These are phyloP conservation scores for Heritiera fomes DNA, from an alignment of 345 rosid genomes.

Conservation along the genomic window DNA sequence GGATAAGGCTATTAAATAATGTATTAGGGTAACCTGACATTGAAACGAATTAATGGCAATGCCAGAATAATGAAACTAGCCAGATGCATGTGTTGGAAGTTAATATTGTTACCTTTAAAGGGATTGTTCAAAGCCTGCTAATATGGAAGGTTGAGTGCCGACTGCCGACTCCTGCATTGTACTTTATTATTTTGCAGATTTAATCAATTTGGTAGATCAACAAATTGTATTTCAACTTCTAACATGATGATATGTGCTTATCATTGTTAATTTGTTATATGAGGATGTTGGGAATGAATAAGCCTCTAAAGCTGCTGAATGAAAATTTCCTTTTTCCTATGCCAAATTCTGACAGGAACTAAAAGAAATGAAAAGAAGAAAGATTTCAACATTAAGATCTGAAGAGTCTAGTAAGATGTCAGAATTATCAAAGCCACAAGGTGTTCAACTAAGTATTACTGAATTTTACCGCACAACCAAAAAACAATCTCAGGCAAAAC, in stretches of 20 bases:
- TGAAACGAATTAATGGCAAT: not conserved
- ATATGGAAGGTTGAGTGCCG: not conserved
- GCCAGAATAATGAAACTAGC: not conserved
- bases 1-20: not conserved
- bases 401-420: constrained; percentile 37
- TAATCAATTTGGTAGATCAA: not conserved
- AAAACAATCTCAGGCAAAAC: constrained; percentile 33
- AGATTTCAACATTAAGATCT: constrained; percentile 26
- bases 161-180: not conserved
- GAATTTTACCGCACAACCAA: constrained; percentile 77
- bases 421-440: constrained; percentile 45
- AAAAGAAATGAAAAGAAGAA: constrained; percentile 49
- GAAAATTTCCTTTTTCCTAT: constrained; percentile 23
- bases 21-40: not conserved
- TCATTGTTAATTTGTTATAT: not conserved
- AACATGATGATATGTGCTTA: not conserved
- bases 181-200: not conserved
- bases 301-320: constrained; percentile 14
- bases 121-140: not conserved
- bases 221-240: not conserved
- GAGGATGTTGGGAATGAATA: constrained; percentile 20
- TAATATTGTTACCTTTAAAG: not conserved
- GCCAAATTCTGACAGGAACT: constrained; percentile 43
- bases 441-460: constrained; percentile 62
- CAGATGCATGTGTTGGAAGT: not conserved